phyloP scores from a whole-genome alignment of 2,329 filamentous ascomycete genomes.

The Parastagonospora avenae region DNA sequence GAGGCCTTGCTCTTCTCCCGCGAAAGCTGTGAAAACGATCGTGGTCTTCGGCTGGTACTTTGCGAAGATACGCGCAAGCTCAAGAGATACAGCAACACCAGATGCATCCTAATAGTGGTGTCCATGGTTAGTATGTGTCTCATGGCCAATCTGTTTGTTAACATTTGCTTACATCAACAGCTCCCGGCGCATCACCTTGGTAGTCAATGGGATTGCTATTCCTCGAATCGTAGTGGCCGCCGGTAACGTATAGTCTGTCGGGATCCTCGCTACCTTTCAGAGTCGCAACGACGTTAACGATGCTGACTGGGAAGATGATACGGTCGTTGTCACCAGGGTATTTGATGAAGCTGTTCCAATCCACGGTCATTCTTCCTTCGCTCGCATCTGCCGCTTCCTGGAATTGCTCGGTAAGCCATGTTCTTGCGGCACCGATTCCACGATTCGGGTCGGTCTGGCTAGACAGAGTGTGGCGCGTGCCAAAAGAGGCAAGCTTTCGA shows the following conservation, averaged over 20 bases:
- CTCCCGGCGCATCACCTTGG: slow-evolving; percentile 57
- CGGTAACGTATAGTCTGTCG: slow-evolving; percentile 56
- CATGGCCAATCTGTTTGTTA: background rate
- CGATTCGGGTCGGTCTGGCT: slow-evolving; percentile 54
- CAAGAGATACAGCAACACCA: slow-evolving; percentile 50
- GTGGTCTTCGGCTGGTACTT: slow-evolving; percentile 53
- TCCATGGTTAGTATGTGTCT: background rate
- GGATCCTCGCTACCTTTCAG: slow-evolving; percentile 55
- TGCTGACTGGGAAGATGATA: slow-evolving; percentile 55
- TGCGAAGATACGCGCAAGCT: slow-evolving; percentile 59
- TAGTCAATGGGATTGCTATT: slow-evolving; percentile 56
- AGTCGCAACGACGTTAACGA: slow-evolving; percentile 54
- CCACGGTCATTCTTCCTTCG: slow-evolving; percentile 56
- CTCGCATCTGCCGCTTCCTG: slow-evolving; percentile 51
- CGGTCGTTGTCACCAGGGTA: slow-evolving; percentile 43
- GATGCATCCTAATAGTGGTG: slow-evolving; percentile 11
- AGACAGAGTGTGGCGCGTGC: slow-evolving; percentile 60
- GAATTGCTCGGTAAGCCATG: slow-evolving; percentile 59
- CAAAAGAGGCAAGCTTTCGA: slow-evolving; percentile 58
- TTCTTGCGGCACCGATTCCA: slow-evolving; percentile 60
- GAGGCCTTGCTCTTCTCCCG: slow-evolving; percentile 61
- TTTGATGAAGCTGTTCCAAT: slow-evolving; percentile 55
- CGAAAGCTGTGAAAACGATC: slow-evolving; percentile 60
- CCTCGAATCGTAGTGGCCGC: slow-evolving; percentile 61
- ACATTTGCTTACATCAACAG: slow-evolving; percentile 50